phyloP scores from a whole-genome alignment of 257 asterid species.

The Fraxinus pennsylvanica region DNA sequence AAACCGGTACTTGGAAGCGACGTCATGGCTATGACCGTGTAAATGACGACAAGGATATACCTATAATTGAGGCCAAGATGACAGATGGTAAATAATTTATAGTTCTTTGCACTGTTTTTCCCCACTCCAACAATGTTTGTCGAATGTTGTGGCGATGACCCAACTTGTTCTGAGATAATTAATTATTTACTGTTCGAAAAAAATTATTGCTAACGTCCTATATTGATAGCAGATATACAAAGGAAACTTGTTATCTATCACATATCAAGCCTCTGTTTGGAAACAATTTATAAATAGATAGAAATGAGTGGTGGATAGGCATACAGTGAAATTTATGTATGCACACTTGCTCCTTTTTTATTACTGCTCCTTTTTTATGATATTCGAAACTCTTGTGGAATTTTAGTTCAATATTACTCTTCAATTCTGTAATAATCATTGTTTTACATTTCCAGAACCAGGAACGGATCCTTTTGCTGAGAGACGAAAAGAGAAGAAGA shows the following conservation, averaged over 20 bases:
- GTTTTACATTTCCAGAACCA: conserved; percentile 47
- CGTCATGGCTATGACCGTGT: conserved; percentile 89
- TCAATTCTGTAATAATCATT: conserved; percentile 9
- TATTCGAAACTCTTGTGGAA: conserved; percentile 4
- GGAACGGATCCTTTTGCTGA: conserved; percentile 93
- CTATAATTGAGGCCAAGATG: conserved; percentile 92
- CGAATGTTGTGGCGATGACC: not conserved
- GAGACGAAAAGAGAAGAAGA: conserved; percentile 73
- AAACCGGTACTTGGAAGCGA: conserved; percentile 80
- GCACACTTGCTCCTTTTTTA: not conserved
- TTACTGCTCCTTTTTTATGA: conserved; percentile 8
- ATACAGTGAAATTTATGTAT: not conserved
- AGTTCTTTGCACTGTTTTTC: not conserved
- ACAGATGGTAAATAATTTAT: conserved; percentile 58
- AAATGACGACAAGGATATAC: conserved; percentile 83
- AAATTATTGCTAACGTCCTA: not conserved
- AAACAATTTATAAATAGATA: no score
- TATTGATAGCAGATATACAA: conserved; percentile 1
- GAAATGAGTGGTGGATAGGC: not conserved
- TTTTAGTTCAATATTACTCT: not conserved
- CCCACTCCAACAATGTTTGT: not conserved
- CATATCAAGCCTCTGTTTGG: not conserved
- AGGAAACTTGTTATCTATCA: not conserved
- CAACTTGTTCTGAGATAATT: not conserved
- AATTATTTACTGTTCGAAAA: not conserved